Evolutionary conservation across 75 land plant genomes (phyloP).

Genomic region (Pinus taeda): DNA sequence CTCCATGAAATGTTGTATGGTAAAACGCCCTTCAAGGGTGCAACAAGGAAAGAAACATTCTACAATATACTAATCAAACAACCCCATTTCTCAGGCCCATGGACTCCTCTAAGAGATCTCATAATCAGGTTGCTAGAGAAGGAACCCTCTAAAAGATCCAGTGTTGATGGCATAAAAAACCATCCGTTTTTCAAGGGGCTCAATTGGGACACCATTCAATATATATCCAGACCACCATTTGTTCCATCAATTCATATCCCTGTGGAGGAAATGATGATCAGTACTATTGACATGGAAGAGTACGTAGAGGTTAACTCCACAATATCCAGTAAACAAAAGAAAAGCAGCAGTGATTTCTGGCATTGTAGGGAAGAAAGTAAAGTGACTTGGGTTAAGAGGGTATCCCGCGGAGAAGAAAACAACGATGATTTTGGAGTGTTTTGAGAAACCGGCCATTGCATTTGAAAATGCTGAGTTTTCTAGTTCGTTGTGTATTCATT

Average conservation of each 20-base stretch:
- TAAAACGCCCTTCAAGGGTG: conserved; percentile 71
- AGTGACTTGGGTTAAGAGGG: too few species aligned
- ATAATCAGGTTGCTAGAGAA: conserved; percentile 56
- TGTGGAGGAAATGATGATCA: not conserved
- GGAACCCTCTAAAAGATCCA: conserved; percentile 58
- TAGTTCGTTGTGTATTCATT: too few species aligned
- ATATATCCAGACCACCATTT: conserved; percentile 2
- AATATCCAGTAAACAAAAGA: not conserved
- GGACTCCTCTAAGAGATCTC: conserved; percentile 39
- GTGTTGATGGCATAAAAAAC: conserved; percentile 9
- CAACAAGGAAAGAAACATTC: conserved; percentile 55
- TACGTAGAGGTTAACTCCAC: not conserved
- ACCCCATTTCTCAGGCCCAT: conserved; percentile 59
- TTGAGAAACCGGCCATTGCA: too few species aligned
- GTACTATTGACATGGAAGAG: not conserved
- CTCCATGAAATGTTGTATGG: conserved; percentile 68
- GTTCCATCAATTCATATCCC: not conserved
- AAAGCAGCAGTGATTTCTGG: not conserved
- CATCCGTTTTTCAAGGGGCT: conserved; percentile 2
- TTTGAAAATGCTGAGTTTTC: too few species aligned
- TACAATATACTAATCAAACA: conserved; percentile 43
- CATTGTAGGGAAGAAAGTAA: too few species aligned
- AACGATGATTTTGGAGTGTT: too few species aligned
- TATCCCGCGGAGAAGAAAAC: too few species aligned
- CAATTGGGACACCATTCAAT: not conserved